phyloP scores from a whole-genome alignment of 2,329 filamentous ascomycete genomes.

The Alternaria angustiovoidea region DNA sequence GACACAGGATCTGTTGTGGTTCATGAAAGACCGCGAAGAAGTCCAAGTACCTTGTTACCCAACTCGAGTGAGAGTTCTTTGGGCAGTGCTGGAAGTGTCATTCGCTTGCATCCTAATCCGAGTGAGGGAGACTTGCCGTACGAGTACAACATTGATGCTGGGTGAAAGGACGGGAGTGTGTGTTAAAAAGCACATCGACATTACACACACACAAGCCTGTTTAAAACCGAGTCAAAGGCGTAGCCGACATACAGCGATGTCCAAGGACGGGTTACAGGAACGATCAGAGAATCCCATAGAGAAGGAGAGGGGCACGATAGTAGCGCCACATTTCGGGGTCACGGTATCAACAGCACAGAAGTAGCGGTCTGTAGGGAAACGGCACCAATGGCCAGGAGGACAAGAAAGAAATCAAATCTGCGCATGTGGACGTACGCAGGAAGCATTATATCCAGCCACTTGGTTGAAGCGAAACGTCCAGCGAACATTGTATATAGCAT shows the following conservation, averaged over 20 bases:
- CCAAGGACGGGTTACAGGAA: background rate
- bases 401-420: background rate
- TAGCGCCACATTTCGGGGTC: background rate
- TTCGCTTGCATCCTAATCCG: conserved; percentile 36
- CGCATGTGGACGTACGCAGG: background rate
- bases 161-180: conserved; percentile 6
- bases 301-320: background rate
- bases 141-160: conserved; percentile 31
- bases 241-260: background rate
- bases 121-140: conserved; percentile 45
- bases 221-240: background rate
- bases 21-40: conserved; percentile 25
- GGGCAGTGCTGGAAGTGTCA: conserved; percentile 32
- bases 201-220: background rate
- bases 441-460: background rate
- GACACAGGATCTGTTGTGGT: conserved; percentile 40
- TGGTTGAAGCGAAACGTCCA: background rate
- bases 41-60: conserved; percentile 41
- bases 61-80: conserved; percentile 44
- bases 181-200: background rate
- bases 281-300: background rate
- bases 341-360: background rate
- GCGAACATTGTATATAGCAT: background rate
- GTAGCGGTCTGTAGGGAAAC: background rate
- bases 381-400: background rate